Conservation (phyloP, 129 eudicot genomes). For the Centrapalus pauciflorus region DNA sequence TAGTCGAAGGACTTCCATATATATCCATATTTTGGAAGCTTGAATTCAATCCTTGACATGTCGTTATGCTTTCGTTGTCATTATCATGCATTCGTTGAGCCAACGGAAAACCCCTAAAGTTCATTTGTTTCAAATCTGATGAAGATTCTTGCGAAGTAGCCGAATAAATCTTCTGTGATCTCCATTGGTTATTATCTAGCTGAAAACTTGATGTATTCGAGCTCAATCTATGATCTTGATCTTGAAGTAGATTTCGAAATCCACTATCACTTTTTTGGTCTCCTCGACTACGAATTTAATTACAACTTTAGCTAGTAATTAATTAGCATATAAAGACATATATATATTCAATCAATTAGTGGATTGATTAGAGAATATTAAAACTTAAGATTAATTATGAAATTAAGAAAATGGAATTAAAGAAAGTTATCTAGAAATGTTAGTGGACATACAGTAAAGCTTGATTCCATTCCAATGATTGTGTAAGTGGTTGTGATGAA, state of each 20-base stretch:
- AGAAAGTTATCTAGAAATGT: slow-evolving; percentile 24
- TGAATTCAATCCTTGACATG: slow-evolving; percentile 38
- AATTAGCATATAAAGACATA: background rate
- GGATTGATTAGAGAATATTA: slow-evolving; percentile 20
- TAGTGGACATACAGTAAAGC: slow-evolving; percentile 50
- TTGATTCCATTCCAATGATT: slow-evolving; percentile 77
- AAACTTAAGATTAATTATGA: background rate
- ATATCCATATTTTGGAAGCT: slow-evolving; percentile 57
- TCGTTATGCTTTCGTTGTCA: slow-evolving; percentile 34
- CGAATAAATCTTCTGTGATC: slow-evolving; percentile 38
- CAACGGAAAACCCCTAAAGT: slow-evolving; percentile 33
- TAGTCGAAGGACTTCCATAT: slow-evolving; percentile 33
- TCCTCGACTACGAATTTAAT: slow-evolving; percentile 34
- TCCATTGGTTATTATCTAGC: slow-evolving; percentile 49
- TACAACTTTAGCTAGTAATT: background rate
- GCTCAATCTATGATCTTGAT: slow-evolving; percentile 44
- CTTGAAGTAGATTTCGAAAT: slow-evolving; percentile 60
- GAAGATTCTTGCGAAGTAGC: slow-evolving; percentile 41
- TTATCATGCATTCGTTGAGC: slow-evolving; percentile 35
- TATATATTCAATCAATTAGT: slow-evolving; percentile 10
- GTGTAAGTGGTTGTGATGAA: slow-evolving; percentile 48
- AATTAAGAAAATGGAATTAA: background rate
- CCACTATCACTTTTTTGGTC: slow-evolving; percentile 52
- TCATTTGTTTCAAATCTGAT: slow-evolving; percentile 45
- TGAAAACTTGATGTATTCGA: slow-evolving; percentile 39